Evolutionary conservation across 2,329 filamentous ascomycete species (phyloP), one percentile per base, ranked within the genome.

Genomic region (Fusarium equiseti): DNA sequence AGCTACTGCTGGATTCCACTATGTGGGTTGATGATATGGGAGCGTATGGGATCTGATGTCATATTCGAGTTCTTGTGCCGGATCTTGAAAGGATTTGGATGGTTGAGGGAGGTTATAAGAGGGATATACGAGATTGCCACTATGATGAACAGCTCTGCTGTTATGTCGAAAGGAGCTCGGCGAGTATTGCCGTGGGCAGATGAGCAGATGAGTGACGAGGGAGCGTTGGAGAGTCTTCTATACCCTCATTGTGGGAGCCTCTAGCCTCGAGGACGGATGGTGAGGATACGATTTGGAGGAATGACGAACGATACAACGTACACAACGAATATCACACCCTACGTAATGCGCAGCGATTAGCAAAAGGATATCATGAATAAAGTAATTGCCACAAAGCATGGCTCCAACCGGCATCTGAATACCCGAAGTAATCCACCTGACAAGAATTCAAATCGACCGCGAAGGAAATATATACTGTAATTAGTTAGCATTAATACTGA

Each of bases 1-100:
- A 70, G 55, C 20, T 68, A 72, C n/a, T 72, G 59, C 27, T 70
- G 70, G 62, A 67, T 70, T 18, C 64, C 70, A 20, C 63, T 73
- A 12, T 64, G 64, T 16, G 66, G 57, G 15, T 29, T 72, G 26
- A 68, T 71, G 62, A 46, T 72, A 35, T 73, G 66, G 70, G 70
- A 71, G 18, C 69, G 65, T 44, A 52, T 43, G 8, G 69, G 69
- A 16, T 63, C 69, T 44, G 49, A 63, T 54, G 60, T 72, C 22
- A 65, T 59, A 13, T 64, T 72, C 26, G 32, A 54, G 31, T 27
- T 66, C 12, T 42, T 71, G 27, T 70, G 50, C 27, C 26, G 38
- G 31, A 43, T 48, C 2, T 26, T 70, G 22, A 59, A 55, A 26
- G 66, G 52, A 10, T 9, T 66, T 9, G 45, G 9, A 35, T 51